Conservation (phyloP, 345 rosid species). For the Rubroshorea leprosula region DNA sequence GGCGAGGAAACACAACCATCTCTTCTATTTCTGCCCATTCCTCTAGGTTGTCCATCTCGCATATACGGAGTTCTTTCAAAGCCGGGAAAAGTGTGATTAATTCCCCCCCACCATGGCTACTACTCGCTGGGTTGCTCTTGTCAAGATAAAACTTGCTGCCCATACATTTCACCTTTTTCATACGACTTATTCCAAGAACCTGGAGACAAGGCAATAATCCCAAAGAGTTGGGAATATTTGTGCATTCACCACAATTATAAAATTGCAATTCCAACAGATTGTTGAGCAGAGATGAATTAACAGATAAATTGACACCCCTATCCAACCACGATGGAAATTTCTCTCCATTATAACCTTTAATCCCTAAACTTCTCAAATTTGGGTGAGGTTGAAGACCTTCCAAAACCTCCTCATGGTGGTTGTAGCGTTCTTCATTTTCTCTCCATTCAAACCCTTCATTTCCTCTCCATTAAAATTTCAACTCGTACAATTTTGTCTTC, state of each 20-base stretch:
- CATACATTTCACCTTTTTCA: too few species aligned
- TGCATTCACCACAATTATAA: neutral
- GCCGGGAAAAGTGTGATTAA: slow-evolving; percentile 6
- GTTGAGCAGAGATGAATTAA: neutral
- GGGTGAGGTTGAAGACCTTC: slow-evolving; percentile 13
- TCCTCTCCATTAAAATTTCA: neutral
- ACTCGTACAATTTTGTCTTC: too few species aligned
- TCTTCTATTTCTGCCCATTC: too few species aligned
- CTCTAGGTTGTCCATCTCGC: neutral
- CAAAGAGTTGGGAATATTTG: slow-evolving; percentile 15
- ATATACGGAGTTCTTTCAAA: neutral
- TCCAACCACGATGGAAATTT: too few species aligned
- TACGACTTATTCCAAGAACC: neutral
- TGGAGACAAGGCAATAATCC: slow-evolving; percentile 12
- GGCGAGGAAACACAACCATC: too few species aligned
- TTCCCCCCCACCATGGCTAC: neutral
- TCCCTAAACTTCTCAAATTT: too few species aligned
- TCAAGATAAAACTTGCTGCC: too few species aligned
- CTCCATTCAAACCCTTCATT: too few species aligned
- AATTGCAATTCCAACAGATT: slow-evolving; percentile 8
- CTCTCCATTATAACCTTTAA: too few species aligned
- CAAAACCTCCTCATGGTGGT: slow-evolving; percentile 16
- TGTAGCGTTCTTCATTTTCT: neutral
- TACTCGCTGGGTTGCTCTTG: neutral
- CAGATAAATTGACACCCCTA: neutral